Conservation (phyloP, 169 alveolate genomes). For the Plasmodium gallinaceum region DNA sequence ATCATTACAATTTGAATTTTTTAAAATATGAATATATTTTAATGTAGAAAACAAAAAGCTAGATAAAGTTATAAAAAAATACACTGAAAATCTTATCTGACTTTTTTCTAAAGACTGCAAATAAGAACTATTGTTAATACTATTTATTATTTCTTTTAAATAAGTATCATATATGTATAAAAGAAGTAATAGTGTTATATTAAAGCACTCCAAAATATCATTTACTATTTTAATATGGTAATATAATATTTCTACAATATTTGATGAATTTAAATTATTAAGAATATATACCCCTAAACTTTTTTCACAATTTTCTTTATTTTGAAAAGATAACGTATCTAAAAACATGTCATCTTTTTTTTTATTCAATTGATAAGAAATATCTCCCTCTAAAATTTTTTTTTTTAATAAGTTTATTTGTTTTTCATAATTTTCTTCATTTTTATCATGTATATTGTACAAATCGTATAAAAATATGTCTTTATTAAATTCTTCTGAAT, state of each 20-base stretch:
- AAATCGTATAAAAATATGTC: too few species aligned
- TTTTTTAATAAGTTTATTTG: slow-evolving; percentile 10
- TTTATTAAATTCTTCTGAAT: too few species aligned
- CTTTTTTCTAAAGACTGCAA: slow-evolving; percentile 28
- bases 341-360: slow-evolving; percentile 2
- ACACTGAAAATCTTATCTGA: slow-evolving; percentile 25
- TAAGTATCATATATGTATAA: slow-evolving; percentile 44
- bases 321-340: neutral
- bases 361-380: neutral
- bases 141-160: slow-evolving; percentile 34
- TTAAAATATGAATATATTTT: slow-evolving; percentile 49
- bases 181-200: slow-evolving; percentile 28
- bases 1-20: neutral
- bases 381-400: slow-evolving; percentile 10
- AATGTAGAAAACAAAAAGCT: slow-evolving; percentile 24
- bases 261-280: slow-evolving; percentile 7
- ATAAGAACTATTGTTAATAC: neutral
- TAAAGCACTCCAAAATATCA: slow-evolving; percentile 48
- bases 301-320: neutral
- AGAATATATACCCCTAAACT: neutral
- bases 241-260: slow-evolving; percentile 23
- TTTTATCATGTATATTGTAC: neutral
- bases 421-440: neutral
- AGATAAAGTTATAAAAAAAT: slow-evolving; percentile 50
- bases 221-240: slow-evolving; percentile 39